Percentiles rank a stretch among this genome's conserved stretches.
phyloP scores from a whole-genome alignment of 2,329 filamentous ascomycete genomes.

The Ophiostoma ulmi region DNA sequence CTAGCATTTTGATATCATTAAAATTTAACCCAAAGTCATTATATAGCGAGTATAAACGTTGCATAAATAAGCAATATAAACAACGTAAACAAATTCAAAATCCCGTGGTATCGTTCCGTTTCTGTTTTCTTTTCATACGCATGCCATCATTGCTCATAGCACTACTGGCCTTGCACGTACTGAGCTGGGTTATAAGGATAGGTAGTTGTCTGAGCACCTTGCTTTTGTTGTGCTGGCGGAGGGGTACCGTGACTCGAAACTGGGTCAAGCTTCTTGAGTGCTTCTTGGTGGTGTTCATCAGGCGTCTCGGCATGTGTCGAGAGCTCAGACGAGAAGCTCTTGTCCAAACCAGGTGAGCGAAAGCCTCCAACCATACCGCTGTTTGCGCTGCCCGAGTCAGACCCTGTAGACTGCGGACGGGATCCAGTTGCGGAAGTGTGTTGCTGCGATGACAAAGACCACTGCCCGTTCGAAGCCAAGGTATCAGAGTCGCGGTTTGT shows the following conservation, averaged over 20 bases:
- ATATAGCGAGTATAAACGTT: not conserved
- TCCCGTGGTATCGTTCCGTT: conserved; percentile 21
- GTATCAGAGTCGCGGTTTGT: not conserved
- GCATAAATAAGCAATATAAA: not conserved
- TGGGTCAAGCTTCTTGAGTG: conserved; percentile 30
- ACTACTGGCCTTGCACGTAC: not conserved
- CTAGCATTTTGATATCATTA: not conserved
- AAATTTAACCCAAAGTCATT: not conserved
- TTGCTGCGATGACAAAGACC: conserved; percentile 9
- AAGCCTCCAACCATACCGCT: conserved; percentile 29
- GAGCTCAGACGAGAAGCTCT: conserved; percentile 42
- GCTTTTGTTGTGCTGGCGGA: not conserved
- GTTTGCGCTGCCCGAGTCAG: conserved; percentile 31
- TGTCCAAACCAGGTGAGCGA: conserved; percentile 39
- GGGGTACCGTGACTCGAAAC: not conserved
- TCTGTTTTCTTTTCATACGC: not conserved
- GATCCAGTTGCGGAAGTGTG: conserved; percentile 26
- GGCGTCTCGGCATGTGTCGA: conserved; percentile 44
- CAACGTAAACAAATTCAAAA: not conserved
- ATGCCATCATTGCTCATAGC: not conserved
- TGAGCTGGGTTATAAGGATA: not conserved
- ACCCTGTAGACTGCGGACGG: conserved; percentile 37
- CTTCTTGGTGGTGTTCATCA: conserved; percentile 39
- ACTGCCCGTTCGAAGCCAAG: not conserved
- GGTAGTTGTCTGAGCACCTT: not conserved